Percentiles rank a stretch among this genome's conserved stretches.
Conservation (phyloP, 163 green algal genomes). For the Trebouxia gelatinosa region DNA sequence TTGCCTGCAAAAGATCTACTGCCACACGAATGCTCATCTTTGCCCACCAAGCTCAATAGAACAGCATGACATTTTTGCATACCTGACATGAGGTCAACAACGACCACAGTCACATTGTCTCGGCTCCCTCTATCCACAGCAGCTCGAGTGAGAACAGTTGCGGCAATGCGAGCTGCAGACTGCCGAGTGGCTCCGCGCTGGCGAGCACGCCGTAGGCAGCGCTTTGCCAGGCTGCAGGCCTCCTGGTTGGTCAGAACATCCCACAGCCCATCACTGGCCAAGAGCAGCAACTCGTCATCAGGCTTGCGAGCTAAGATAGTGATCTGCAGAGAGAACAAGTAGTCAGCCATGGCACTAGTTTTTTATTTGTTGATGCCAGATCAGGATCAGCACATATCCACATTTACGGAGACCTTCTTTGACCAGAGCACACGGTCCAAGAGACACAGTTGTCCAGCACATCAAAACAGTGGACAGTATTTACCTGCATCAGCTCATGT, state of each 20-base stretch:
- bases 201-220: constrained; percentile 75
- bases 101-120: constrained; percentile 83
- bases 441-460: too few relatives aligned
- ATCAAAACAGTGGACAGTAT: too few relatives aligned
- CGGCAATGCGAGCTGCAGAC: constrained; percentile 66
- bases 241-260: constrained; percentile 95
- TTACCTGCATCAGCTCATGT: too few relatives aligned
- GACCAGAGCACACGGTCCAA: too few relatives aligned
- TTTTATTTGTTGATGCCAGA: too few relatives aligned
- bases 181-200: constrained; percentile 74
- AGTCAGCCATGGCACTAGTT: too few relatives aligned
- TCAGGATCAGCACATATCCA: too few relatives aligned
- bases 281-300: constrained; percentile 91
- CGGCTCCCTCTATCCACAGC: constrained; percentile 80
- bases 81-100: constrained; percentile 61
- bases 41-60: too few relatives aligned
- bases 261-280: constrained; percentile 96
- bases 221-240: constrained; percentile 78
- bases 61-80: too few relatives aligned
- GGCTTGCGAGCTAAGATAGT: constrained; percentile 69
- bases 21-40: too few relatives aligned
- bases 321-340: constrained; percentile 52
- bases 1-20: too few relatives aligned
- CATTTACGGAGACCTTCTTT: too few relatives aligned
- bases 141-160: constrained; percentile 78